These are phyloP conservation scores for Saccharomycopsis fibuligera DNA, from an alignment of 805 yeast species.

Conservation along the genomic window DNA sequence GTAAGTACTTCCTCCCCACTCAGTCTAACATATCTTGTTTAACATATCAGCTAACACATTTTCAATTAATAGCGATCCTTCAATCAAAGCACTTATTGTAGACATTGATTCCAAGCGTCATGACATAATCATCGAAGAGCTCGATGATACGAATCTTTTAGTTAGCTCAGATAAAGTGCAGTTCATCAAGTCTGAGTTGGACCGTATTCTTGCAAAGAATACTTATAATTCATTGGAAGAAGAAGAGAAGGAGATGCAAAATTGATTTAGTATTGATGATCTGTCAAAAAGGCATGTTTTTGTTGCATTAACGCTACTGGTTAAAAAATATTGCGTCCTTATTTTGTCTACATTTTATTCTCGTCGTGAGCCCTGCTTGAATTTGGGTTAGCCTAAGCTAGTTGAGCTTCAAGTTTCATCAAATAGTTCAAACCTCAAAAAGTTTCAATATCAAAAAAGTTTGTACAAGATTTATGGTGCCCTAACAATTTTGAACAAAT, in stretches of 20 bases:
- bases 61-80: slow-evolving; percentile 61
- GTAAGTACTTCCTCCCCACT: slow-evolving; percentile 6
- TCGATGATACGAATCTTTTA: slow-evolving; percentile 86
- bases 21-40: background rate
- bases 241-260: slow-evolving; percentile 46
- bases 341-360: too few species aligned
- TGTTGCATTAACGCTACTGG: too few species aligned
- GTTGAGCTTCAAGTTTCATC: too few species aligned
- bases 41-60: background rate
- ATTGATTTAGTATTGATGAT: too few species aligned
- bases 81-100: slow-evolving; percentile 79
- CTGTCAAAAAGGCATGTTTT: too few species aligned
- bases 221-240: slow-evolving; percentile 57
- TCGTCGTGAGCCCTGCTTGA: too few species aligned
- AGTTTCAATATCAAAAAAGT: too few species aligned
- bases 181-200: slow-evolving; percentile 70
- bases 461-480: too few species aligned
- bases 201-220: slow-evolving; percentile 69
- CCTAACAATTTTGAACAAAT: too few species aligned
- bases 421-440: too few species aligned
- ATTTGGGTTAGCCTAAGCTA: too few species aligned
- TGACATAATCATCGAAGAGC: slow-evolving; percentile 72
- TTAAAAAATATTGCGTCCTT: too few species aligned
- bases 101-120: slow-evolving; percentile 72
- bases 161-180: slow-evolving; percentile 74